phyloP scores from a whole-genome alignment of 2,329 filamentous ascomycete species.

The Cercospora nicotianae region DNA sequence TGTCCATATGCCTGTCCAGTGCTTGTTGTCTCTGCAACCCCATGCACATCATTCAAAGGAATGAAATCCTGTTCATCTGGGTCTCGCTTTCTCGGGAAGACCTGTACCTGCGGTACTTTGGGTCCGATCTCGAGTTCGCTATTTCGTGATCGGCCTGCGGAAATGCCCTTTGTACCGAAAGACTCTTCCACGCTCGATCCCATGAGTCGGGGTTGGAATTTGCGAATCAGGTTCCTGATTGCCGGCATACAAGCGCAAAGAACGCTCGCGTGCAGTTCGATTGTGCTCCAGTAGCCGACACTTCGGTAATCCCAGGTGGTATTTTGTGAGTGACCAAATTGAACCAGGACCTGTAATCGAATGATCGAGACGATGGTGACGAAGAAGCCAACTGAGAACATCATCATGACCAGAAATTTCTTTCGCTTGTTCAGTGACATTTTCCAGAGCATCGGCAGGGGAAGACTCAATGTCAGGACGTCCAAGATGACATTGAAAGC shows the following conservation, averaged over 20 bases:
- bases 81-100: background rate
- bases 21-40: background rate
- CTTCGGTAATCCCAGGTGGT: slow-evolving; percentile 19
- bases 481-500: slow-evolving; percentile 27
- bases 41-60: slow-evolving; percentile 19
- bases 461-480: slow-evolving; percentile 26
- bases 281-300: slow-evolving; percentile 17
- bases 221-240: slow-evolving; percentile 17
- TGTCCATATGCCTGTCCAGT: background rate
- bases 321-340: slow-evolving; percentile 24
- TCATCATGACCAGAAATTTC: slow-evolving; percentile 28
- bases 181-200: slow-evolving; percentile 5
- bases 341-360: slow-evolving; percentile 25
- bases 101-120: background rate
- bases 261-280: slow-evolving; percentile 18
- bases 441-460: slow-evolving; percentile 26
- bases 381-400: slow-evolving; percentile 26
- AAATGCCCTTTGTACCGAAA: background rate
- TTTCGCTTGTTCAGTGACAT: slow-evolving; percentile 27
- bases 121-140: background rate
- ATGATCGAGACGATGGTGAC: slow-evolving; percentile 26
- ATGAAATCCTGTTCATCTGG: slow-evolving; percentile 17
- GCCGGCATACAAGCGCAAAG: slow-evolving; percentile 21
- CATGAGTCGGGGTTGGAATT: slow-evolving; percentile 13
- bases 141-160: background rate